Evolutionary conservation across 495 filamentous ascomycete species (phyloP), one percentile per base, ranked within the genome.

Genomic region (Hypoxylon subgilvum): DNA sequence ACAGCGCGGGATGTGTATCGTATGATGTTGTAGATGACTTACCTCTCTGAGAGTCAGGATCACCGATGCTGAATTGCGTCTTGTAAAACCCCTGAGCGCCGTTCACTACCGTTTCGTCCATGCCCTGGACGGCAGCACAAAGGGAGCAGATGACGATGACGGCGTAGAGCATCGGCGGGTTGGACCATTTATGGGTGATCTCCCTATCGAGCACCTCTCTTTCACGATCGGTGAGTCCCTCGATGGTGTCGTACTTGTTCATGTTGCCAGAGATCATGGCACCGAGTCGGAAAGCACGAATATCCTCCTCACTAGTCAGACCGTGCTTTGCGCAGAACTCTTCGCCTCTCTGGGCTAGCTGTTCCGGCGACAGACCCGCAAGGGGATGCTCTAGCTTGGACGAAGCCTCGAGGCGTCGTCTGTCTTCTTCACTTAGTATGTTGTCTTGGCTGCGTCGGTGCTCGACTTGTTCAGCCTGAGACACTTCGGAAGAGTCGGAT

Each of bases 81-180:
- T 79, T 73, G 61, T 88, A 90, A 63, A 88, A 86, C 1, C 84
- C 74, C 56, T 90, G 87, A 2, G 88, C 89, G 36, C 88, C 89
- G 57, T 91, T 92, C 63, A 89, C 87, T 53, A 89, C 88, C 0
- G 88, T 90, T 67, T 93, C 87, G 58, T 90, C 86, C 86, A 84
- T 83, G 4, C 82, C 51, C 34, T 87, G 84, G 3, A 83, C 79
- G 27, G 78, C 81, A 6, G 83, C 82, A 38, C 74, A 76, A 4
- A 77, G 63, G n/a, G 67, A 74, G 61, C 67, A 75, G 47, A 66
- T 71, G 60, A 87, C 84, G 32, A 91, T 80, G 5, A 88, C 75
- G 65, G 88, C 90, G 67, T 91, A 84, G 3, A 84, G 74, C 72
- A 74, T 76, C 58, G 66, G 76, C 0, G 90, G 88, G 62, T 92